Evolutionary conservation across 2,329 filamentous ascomycete species (phyloP).

Genomic region (Cladosporium sp.): DNA sequence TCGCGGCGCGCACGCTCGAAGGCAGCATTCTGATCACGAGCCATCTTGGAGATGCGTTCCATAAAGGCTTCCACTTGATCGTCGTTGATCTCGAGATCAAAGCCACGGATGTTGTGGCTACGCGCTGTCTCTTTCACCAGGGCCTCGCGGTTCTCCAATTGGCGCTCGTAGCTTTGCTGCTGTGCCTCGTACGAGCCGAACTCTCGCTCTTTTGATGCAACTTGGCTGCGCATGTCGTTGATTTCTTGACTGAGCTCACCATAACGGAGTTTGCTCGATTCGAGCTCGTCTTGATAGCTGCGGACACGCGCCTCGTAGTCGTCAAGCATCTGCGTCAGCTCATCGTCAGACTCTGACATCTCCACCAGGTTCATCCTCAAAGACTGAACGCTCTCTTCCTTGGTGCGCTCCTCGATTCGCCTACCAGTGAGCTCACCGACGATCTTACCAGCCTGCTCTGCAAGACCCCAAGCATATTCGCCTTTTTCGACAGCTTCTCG

Average conservation of each 20-base stretch:
- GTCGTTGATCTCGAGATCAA: constrained; percentile 72
- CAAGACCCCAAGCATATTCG: constrained; percentile 66
- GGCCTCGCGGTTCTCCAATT: constrained; percentile 64
- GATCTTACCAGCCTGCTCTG: constrained; percentile 68
- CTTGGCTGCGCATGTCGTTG: constrained; percentile 38
- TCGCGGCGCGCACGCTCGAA: constrained; percentile 71
- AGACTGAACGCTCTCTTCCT: constrained; percentile 65
- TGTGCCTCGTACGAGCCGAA: constrained; percentile 78
- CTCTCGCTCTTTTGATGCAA: constrained; percentile 52
- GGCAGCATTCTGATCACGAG: constrained; percentile 71
- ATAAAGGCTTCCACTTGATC: constrained; percentile 70
- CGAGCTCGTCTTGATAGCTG: constrained; percentile 57
- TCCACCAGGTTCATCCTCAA: constrained; percentile 69
- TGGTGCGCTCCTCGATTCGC: constrained; percentile 65
- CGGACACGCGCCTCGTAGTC: constrained; percentile 72
- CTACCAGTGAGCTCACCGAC: constrained; percentile 73
- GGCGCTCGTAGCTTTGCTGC: constrained; percentile 78
- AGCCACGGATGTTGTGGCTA: constrained; percentile 75
- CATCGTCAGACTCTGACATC: constrained; percentile 71
- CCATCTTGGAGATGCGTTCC: constrained; percentile 67
- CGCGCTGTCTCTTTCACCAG: constrained; percentile 75
- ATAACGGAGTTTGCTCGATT: constrained; percentile 61
- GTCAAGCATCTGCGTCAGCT: constrained; percentile 64
- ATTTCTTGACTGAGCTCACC: constrained; percentile 54
- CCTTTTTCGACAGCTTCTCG: constrained; percentile 47